Evolutionary conservation across 139 green algal species (phyloP).

Genomic region (Diplosphaera chodatii): DNA sequence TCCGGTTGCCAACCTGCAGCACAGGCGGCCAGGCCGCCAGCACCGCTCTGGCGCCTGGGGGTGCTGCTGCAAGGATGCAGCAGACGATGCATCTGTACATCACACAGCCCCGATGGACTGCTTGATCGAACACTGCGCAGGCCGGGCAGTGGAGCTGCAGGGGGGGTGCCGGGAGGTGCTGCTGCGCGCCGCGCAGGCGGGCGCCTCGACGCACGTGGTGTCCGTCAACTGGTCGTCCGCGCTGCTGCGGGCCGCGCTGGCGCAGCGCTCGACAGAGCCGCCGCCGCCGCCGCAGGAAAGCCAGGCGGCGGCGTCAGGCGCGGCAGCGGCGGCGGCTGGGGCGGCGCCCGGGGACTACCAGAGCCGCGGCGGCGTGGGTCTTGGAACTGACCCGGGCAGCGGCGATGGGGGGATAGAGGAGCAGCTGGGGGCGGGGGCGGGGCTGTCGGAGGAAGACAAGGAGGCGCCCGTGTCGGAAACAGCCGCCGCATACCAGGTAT

Average conservation of each 20-base stretch:
- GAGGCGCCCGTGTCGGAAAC: neutral
- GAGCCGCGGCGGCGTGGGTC: too few relatives aligned
- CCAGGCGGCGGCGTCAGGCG: neutral
- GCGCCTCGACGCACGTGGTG: constrained; percentile 48
- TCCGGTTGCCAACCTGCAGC: too few relatives aligned
- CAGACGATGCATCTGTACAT: too few relatives aligned
- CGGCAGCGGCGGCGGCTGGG: constrained; percentile 14
- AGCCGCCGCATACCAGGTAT: neutral
- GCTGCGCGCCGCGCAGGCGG: constrained; percentile 17
- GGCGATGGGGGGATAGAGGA: neutral
- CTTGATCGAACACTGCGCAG: too few relatives aligned
- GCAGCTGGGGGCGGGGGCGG: constrained; percentile 5
- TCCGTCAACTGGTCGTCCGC: constrained; percentile 72
- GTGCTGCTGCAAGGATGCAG: too few relatives aligned
- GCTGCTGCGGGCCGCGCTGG: constrained; percentile 48
- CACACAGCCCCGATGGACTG: too few relatives aligned
- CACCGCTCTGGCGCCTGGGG: too few relatives aligned
- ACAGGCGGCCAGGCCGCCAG: too few relatives aligned
- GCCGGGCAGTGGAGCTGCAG: constrained; percentile 29
- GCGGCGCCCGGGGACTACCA: too few relatives aligned
- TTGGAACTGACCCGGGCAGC: too few relatives aligned
- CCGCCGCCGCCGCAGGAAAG: neutral
- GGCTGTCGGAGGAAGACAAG: neutral
- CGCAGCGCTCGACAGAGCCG: too few relatives aligned
- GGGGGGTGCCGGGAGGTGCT: constrained; percentile 37